A percentile compares a stretch with the other conserved stretches of the same genome.
Conservation (phyloP, 768 basidiomycete genomes). For the Kwoniella sp. region DNA sequence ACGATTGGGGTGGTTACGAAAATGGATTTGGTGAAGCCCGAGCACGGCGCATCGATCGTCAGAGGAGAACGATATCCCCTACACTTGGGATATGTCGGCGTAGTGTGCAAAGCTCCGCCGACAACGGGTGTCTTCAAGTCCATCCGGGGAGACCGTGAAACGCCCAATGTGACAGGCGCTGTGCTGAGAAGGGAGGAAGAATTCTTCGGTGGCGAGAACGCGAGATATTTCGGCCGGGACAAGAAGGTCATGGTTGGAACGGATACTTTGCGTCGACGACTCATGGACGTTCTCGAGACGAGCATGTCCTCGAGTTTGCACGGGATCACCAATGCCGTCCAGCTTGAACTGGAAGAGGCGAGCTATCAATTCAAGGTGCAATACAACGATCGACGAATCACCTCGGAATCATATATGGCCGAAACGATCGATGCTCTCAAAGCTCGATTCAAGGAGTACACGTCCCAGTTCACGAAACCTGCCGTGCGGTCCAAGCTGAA, state of each 20-base stretch:
- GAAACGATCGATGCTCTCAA: constrained; percentile 95
- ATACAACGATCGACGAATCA: constrained; percentile 85
- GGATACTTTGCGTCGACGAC: constrained; percentile 78
- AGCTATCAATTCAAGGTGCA: constrained; percentile 97
- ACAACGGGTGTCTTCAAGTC: constrained; percentile 35
- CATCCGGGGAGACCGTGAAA: constrained; percentile 38
- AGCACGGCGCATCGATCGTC: constrained; percentile 77
- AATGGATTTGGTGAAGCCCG: constrained; percentile 93
- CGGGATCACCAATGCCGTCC: constrained; percentile 94
- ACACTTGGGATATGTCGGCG: constrained; percentile 94
- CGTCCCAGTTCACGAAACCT: constrained; percentile 81
- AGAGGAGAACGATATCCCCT: constrained; percentile 92
- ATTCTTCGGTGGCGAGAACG: constrained; percentile 55
- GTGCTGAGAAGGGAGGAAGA: constrained; percentile 61
- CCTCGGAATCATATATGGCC: constrained; percentile 94
- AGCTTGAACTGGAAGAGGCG: constrained; percentile 94
- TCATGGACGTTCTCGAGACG: constrained; percentile 97
- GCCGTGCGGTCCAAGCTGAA: constrained; percentile 86
- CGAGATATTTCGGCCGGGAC: constrained; percentile 22
- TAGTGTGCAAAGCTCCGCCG: constrained; percentile 74
- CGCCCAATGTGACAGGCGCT: constrained; percentile 57
- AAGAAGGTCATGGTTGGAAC: constrained; percentile 79
- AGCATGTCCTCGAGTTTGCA: constrained; percentile 96
- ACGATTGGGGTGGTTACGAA: constrained; percentile 98
- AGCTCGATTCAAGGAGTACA: constrained; percentile 78